Evolutionary conservation across 768 basidiomycete species (phyloP).

Genomic region (Megacollybia marginata): DNA sequence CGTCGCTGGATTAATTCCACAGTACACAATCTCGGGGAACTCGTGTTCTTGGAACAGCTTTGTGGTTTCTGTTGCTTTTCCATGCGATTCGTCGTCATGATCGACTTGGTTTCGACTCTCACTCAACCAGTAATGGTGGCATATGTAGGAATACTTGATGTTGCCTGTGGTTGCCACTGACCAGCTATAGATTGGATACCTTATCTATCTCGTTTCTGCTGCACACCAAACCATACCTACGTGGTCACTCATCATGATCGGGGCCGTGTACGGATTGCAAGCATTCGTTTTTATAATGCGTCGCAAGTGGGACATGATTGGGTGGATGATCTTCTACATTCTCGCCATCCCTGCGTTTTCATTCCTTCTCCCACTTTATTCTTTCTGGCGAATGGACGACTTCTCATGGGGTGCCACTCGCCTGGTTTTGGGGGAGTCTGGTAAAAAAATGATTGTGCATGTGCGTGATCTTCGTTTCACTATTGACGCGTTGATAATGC

Average conservation of each 20-base stretch:
- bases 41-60: slow-evolving; percentile 84
- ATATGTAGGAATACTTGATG: slow-evolving; percentile 53
- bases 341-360: slow-evolving; percentile 90
- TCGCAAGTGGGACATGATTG: slow-evolving; percentile 98
- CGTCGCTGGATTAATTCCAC: slow-evolving; percentile 99
- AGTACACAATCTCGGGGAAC: slow-evolving; percentile 91
- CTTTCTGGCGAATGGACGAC: slow-evolving; percentile 98
- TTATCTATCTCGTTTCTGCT: slow-evolving; percentile 73
- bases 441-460: slow-evolving; percentile 93
- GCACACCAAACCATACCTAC: slow-evolving; percentile 63
- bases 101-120: slow-evolving; percentile 85
- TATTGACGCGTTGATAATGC: slow-evolving; percentile 4
- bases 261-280: slow-evolving; percentile 90
- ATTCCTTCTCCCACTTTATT: slow-evolving; percentile 87
- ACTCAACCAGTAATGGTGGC: slow-evolving; percentile 83
- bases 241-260: slow-evolving; percentile 87
- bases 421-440: slow-evolving; percentile 87
- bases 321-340: slow-evolving; percentile 97
- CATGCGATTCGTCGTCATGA: slow-evolving; percentile 97
- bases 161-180: neutral
- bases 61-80: slow-evolving; percentile 99
- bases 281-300: slow-evolving; percentile 87
- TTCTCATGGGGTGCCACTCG: slow-evolving; percentile 95
- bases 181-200: slow-evolving; percentile 64
- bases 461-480: slow-evolving; percentile 35